Evolutionary conservation across 192 early-diverging fungal genomes (phyloP).

Genomic region (Bifiguratus adelaidae): DNA sequence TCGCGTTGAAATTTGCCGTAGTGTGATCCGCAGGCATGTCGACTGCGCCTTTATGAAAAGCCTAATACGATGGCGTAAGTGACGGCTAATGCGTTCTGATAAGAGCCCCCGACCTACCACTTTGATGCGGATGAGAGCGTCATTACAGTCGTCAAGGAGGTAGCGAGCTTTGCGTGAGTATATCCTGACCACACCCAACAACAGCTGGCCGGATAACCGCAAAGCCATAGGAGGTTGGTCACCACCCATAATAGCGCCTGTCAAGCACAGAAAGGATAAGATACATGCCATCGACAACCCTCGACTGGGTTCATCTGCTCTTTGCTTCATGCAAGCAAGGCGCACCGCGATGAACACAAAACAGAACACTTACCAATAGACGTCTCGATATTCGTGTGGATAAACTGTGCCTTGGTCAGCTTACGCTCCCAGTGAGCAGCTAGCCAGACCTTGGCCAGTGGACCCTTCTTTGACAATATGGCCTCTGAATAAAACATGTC

Average conservation of each 20-base stretch:
- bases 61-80: slow-evolving; percentile 26
- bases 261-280: neutral
- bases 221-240: slow-evolving; percentile 85
- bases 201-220: slow-evolving; percentile 90
- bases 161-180: slow-evolving; percentile 96
- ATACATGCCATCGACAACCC: neutral
- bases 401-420: slow-evolving; percentile 86
- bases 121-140: slow-evolving; percentile 91
- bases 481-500: slow-evolving; percentile 74
- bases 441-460: slow-evolving; percentile 94
- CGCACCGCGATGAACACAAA: neutral
- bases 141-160: slow-evolving; percentile 94
- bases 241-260: slow-evolving; percentile 70
- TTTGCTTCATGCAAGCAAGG: too few species aligned
- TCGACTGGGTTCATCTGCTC: too few species aligned
- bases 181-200: slow-evolving; percentile 90
- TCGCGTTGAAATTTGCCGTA: slow-evolving; percentile 63
- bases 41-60: slow-evolving; percentile 69
- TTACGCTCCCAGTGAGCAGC: slow-evolving; percentile 97
- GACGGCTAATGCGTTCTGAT: neutral
- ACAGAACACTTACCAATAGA: slow-evolving; percentile 57
- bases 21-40: slow-evolving; percentile 72
- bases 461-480: slow-evolving; percentile 73
- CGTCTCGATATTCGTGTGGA: slow-evolving; percentile 84
- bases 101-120: slow-evolving; percentile 44